phyloP scores from a whole-genome alignment of 2,329 filamentous ascomycete species.

The Corinectria fuckeliana region DNA sequence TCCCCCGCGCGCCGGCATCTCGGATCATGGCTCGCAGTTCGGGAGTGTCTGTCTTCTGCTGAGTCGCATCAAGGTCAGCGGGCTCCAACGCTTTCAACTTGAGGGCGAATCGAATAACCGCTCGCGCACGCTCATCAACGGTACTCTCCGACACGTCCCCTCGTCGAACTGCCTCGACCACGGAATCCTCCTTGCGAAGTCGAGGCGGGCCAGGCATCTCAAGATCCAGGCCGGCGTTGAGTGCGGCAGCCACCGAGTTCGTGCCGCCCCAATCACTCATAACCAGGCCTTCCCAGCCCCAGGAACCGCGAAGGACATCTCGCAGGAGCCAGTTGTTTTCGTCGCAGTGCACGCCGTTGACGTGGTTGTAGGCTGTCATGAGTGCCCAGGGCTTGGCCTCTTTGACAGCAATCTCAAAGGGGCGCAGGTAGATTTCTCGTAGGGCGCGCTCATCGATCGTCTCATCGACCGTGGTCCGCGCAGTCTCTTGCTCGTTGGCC shows the following conservation, averaged over 20 bases:
- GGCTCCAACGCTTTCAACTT: slow-evolving; percentile 32
- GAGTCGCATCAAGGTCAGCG: neutral
- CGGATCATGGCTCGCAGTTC: slow-evolving; percentile 37
- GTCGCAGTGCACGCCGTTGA: slow-evolving; percentile 53
- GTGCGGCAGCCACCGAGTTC: slow-evolving; percentile 42
- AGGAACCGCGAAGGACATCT: slow-evolving; percentile 50
- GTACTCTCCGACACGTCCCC: slow-evolving; percentile 30
- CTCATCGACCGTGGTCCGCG: slow-evolving; percentile 41
- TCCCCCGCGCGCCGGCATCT: slow-evolving; percentile 51
- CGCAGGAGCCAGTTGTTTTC: slow-evolving; percentile 48
- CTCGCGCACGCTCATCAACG: slow-evolving; percentile 39
- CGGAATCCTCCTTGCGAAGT: slow-evolving; percentile 31
- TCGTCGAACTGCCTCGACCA: slow-evolving; percentile 32
- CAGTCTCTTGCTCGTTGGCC: slow-evolving; percentile 49
- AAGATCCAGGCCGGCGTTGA: slow-evolving; percentile 41
- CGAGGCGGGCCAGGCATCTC: slow-evolving; percentile 47
- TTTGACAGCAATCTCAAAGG: slow-evolving; percentile 53
- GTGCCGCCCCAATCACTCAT: slow-evolving; percentile 56
- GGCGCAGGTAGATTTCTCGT: slow-evolving; percentile 50
- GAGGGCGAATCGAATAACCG: slow-evolving; percentile 40
- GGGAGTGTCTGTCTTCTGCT: slow-evolving; percentile 24
- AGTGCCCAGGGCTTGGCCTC: slow-evolving; percentile 50
- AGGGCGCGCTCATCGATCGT: slow-evolving; percentile 40
- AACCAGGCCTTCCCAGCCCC: slow-evolving; percentile 52
- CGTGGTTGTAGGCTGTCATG: slow-evolving; percentile 56